These are phyloP conservation scores for Tubosaeta sp. DNA, from an alignment of 768 basidiomycete species.

Conservation along the genomic window DNA sequence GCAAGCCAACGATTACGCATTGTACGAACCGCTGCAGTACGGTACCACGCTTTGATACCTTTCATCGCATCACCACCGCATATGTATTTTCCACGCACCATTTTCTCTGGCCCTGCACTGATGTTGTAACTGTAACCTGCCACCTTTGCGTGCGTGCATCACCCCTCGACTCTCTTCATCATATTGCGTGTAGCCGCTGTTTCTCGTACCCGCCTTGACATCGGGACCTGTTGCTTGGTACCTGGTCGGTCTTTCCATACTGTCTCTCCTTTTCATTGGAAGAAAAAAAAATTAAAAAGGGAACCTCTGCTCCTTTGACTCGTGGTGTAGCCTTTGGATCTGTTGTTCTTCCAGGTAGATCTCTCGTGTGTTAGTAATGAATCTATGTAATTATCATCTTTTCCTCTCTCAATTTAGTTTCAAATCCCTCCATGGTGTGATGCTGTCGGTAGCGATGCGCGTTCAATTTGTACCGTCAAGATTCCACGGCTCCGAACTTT, in stretches of 20 bases:
- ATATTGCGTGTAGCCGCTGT: background rate
- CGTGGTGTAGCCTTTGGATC: background rate
- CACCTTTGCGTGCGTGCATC: background rate
- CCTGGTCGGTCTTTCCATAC: background rate
- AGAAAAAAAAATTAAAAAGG: background rate
- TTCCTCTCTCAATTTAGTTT: background rate
- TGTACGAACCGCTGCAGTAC: conserved; percentile 24
- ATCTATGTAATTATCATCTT: background rate
- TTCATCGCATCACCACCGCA: background rate
- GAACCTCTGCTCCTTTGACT: background rate
- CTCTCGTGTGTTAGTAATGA: background rate
- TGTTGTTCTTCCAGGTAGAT: background rate
- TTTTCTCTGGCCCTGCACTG: background rate
- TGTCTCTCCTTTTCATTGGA: background rate
- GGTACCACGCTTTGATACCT: conserved; percentile 5
- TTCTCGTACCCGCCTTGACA: background rate
- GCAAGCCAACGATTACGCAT: conserved; percentile 24
- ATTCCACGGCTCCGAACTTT: too few species aligned
- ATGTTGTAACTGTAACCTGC: background rate
- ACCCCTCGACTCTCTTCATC: background rate
- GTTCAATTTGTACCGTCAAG: too few species aligned
- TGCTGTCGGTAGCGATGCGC: too few species aligned
- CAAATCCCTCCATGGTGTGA: too few species aligned
- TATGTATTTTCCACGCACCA: background rate
- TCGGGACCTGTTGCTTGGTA: background rate